Conservation (phyloP, 2,329 filamentous ascomycete genomes). For the Thielaviopsis ethacetica region DNA sequence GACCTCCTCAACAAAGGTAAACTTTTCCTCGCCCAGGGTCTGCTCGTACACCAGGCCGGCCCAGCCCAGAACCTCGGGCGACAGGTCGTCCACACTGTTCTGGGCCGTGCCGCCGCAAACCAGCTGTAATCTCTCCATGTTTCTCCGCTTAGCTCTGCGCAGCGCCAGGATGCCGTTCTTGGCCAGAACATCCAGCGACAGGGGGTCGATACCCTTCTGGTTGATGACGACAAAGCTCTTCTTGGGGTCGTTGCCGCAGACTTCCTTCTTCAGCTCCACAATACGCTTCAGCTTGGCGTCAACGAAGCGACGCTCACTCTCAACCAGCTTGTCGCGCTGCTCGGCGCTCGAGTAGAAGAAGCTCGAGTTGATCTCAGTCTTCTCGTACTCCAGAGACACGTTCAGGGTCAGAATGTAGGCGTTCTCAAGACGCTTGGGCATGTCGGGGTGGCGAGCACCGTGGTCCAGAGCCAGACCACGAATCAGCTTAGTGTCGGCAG, state of each 20-base stretch:
- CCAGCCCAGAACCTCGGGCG: constrained; percentile 81
- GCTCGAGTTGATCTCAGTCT: constrained; percentile 95
- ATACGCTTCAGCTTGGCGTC: constrained; percentile 96
- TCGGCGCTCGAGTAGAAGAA: constrained; percentile 98
- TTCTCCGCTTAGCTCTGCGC: constrained; percentile 86
- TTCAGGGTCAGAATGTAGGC: constrained; percentile 91
- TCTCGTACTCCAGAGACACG: constrained; percentile 95
- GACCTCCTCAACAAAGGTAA: constrained; percentile 95
- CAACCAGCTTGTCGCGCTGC: constrained; percentile 93
- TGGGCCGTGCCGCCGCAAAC: constrained; percentile 82
- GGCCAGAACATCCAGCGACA: constrained; percentile 86
- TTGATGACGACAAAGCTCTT: constrained; percentile 98
- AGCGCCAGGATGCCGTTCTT: constrained; percentile 97
- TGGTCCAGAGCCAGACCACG: constrained; percentile 86
- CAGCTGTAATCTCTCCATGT: constrained; percentile 96
- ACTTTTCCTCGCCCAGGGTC: constrained; percentile 95
- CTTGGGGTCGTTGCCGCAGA: constrained; percentile 81
- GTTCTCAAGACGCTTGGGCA: constrained; percentile 93
- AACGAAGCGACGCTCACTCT: constrained; percentile 89
- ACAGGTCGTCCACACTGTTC: constrained; percentile 90
- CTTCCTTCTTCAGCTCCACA: constrained; percentile 92
- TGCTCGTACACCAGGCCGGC: constrained; percentile 95
- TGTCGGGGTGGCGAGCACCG: constrained; percentile 90
- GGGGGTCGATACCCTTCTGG: constrained; percentile 96
- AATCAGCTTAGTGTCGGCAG: constrained; percentile 91